Conservation (phyloP, 257 asterid species). For the Solanum ossicruentum region DNA sequence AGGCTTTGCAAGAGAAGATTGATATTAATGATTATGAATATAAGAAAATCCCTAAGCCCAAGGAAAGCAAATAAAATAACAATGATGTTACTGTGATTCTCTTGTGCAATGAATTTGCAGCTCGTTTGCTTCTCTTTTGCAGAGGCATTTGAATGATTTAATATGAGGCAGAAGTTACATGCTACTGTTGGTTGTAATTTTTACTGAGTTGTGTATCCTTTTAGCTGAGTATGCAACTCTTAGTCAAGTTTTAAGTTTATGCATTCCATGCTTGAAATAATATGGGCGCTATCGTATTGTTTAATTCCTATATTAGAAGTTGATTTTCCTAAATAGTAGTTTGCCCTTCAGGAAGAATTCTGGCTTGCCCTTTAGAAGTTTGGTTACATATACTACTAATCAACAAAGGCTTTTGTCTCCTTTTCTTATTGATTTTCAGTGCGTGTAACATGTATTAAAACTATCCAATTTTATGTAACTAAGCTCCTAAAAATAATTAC, state of each 20-base stretch:
- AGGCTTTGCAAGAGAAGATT: conserved; percentile 72
- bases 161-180: neutral
- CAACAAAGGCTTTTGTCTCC: no score
- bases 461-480: conserved; percentile 2
- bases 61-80: conserved; percentile 30
- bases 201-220: neutral
- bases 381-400: no score
- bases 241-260: neutral
- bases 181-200: neutral
- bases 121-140: neutral
- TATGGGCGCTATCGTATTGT: neutral
- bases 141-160: neutral
- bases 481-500: neutral
- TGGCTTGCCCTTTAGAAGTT: neutral
- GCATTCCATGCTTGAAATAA: neutral
- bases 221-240: neutral
- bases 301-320: neutral
- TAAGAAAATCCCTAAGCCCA: conserved; percentile 76
- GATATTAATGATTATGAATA: conserved; percentile 75
- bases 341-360: neutral
- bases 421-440: no score
- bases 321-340: neutral
- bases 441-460: no score
- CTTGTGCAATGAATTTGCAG: neutral
- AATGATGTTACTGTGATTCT: neutral